These are phyloP conservation scores for Cryphonectria parasitica DNA, from an alignment of 2,329 filamentous ascomycete genomes.

Conservation along the genomic window DNA sequence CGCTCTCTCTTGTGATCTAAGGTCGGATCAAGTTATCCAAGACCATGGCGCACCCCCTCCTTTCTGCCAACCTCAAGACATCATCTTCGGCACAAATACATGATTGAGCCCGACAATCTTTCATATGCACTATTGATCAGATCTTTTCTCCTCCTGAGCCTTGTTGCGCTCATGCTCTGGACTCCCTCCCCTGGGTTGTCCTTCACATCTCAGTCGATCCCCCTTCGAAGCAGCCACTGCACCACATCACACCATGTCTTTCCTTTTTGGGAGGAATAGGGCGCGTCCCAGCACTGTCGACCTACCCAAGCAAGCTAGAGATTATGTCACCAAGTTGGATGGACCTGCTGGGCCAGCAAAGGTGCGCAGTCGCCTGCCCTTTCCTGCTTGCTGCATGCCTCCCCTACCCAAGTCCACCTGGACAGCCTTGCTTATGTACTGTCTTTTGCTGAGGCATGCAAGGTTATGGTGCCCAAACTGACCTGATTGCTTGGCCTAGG, in stretches of 20 bases:
- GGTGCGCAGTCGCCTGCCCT: slow-evolving; percentile 29
- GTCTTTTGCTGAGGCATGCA: neutral
- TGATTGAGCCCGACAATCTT: neutral
- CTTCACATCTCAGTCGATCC: slow-evolving; percentile 3
- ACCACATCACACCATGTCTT: slow-evolving; percentile 45
- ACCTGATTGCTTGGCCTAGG: slow-evolving; percentile 51
- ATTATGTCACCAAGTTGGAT: slow-evolving; percentile 57
- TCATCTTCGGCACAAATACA: neutral
- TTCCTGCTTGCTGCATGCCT: neutral
- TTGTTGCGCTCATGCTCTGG: slow-evolving; percentile 3
- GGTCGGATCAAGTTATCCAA: neutral
- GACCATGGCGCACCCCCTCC: slow-evolving; percentile 5
- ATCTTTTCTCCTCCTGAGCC: neutral
- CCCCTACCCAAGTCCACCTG: neutral
- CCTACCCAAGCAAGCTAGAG: slow-evolving; percentile 59
- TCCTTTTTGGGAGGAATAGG: slow-evolving; percentile 58
- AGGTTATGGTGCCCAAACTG: slow-evolving; percentile 22
- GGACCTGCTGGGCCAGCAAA: slow-evolving; percentile 52
- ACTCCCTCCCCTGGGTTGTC: slow-evolving; percentile 21
- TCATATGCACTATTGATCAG: neutral
- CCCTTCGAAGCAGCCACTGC: slow-evolving; percentile 13
- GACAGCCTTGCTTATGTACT: too few relatives aligned
- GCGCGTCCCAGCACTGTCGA: slow-evolving; percentile 56
- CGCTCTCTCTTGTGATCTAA: slow-evolving; percentile 3
- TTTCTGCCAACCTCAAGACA: neutral